These are phyloP conservation scores for Cyathus olla DNA, from an alignment of 1,284 basidiomycete species.

Conservation along the genomic window DNA sequence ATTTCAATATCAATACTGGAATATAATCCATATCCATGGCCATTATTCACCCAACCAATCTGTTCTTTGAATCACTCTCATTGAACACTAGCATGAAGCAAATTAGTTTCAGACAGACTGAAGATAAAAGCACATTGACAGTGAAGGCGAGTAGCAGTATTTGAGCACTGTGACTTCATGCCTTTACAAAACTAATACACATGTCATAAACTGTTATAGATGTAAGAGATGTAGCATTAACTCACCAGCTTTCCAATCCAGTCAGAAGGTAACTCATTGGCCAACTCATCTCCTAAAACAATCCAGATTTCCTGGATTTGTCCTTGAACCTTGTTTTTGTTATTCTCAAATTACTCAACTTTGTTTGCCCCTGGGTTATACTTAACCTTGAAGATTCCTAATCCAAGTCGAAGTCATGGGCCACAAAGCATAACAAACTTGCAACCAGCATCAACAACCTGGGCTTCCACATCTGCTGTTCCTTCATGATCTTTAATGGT, in stretches of 20 bases:
- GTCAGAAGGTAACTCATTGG: background rate
- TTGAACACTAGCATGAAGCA: background rate
- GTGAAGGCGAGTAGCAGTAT: background rate
- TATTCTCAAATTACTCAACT: background rate
- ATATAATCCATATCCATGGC: background rate
- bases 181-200: background rate
- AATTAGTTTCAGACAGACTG: background rate
- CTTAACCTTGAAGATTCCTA: background rate
- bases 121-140: background rate
- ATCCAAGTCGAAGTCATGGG: background rate
- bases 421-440: background rate
- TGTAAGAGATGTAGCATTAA: background rate
- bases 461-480: background rate
- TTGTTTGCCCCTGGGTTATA: background rate
- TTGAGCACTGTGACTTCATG: background rate
- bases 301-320: background rate
- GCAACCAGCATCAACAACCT: background rate
- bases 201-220: background rate
- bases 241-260: background rate
- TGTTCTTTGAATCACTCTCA: background rate
- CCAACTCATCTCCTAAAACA: background rate
- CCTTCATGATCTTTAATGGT: no score
- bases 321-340: background rate
- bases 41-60: background rate
- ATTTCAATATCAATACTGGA: background rate